Evolutionary conservation across 2,329 filamentous ascomycete species (phyloP), one percentile per base, ranked within the genome.

Genomic region (Chrysoporthe deuterocubensis): DNA sequence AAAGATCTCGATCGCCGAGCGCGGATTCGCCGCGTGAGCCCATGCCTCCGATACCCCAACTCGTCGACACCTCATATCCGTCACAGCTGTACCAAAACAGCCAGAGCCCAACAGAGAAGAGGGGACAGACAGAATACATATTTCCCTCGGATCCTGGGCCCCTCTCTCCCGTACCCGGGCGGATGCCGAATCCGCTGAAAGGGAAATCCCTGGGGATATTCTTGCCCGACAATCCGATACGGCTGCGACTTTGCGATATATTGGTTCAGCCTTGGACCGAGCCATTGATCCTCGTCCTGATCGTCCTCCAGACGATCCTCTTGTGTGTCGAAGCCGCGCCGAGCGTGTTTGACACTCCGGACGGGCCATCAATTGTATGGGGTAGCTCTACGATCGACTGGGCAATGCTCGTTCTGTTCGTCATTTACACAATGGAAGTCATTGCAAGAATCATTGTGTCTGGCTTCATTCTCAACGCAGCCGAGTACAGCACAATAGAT

Each of bases 401-500:
- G 84, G 89, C 90, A 34, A 87, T 98, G 67, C 84, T 98, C 57
- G 89, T 79, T 1, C 87, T 99, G 6, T 99, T 99, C 77, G 83
- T 91, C 67, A 87, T 99, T 62, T 99, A 98, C 77, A 97, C 94
- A 0, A 75, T 96, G 32, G 96, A 99, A 78, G 85, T 96, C 46
- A 82, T 91, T 66, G 89, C 92, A 69, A 91, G 94, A 66, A 90
- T 94, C 54, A 90, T 99, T 69, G 96, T 99, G 0, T 99, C 96
- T 0, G 96, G 96, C 0, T 92, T 99, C 73, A 84, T 99, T 43
- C 83, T 97, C 72, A 99, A 99, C 76, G 92, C 96, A 1, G 83
- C 89, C 9, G 94, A 97, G 76, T 97, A 97, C 78, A 97, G 93
- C 78, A 96, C 94, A 5, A 92, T 96, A 70, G 92, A 96, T 77